A percentile compares a stretch with the other conserved stretches of the same genome.
phyloP scores from a whole-genome alignment of 192 early-diverging fungal species.

The Dissophora globulifera region DNA sequence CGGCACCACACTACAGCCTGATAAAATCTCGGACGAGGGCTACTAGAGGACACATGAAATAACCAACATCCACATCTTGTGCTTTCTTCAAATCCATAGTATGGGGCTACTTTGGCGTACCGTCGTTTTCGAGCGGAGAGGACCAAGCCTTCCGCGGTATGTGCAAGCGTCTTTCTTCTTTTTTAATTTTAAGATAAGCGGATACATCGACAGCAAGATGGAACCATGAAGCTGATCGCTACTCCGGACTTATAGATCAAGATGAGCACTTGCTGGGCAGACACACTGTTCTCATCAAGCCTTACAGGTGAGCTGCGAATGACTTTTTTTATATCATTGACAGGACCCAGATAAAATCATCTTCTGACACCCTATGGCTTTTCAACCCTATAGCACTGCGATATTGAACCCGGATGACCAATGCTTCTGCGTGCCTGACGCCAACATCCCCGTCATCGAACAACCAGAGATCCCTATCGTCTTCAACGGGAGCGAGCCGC shows the following conservation, averaged over 20 bases:
- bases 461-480: constrained; percentile 36
- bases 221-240: too few species aligned
- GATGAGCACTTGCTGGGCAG: constrained; percentile 39
- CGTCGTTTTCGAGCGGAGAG: constrained; percentile 1
- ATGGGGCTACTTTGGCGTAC: constrained; percentile 23
- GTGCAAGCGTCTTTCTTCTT: not conserved
- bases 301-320: constrained; percentile 26
- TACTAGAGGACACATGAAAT: not conserved
- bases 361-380: too few species aligned
- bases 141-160: constrained; percentile 12
- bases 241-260: constrained; percentile 2
- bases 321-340: too few species aligned
- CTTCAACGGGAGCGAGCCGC: constrained; percentile 40
- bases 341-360: too few species aligned
- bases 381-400: constrained; percentile 49
- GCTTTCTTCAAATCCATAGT: not conserved
- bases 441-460: constrained; percentile 12
- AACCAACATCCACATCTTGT: not conserved
- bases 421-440: constrained; percentile 57
- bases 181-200: not conserved
- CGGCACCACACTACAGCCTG: too few species aligned
- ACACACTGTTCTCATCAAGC: constrained; percentile 33
- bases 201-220: too few species aligned
- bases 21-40: too few species aligned
- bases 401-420: constrained; percentile 58